phyloP scores from a whole-genome alignment of 2,329 filamentous ascomycete genomes.

The Talaromyces pinophilus region DNA sequence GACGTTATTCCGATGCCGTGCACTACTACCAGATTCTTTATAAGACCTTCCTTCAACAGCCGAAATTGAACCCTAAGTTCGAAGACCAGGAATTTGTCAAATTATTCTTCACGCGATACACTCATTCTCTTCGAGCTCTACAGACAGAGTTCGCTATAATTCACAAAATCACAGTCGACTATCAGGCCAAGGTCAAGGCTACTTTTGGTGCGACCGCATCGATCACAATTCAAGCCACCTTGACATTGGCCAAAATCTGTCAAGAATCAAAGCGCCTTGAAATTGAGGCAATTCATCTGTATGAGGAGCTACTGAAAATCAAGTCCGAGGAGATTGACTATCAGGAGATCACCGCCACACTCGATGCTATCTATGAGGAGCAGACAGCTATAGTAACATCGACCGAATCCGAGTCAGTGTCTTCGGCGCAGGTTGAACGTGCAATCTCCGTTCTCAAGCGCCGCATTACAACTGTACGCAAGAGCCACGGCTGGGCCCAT shows the following conservation, averaged over 20 bases:
- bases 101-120: slow-evolving; percentile 39
- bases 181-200: slow-evolving; percentile 37
- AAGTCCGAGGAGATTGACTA: slow-evolving; percentile 37
- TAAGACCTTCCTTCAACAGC: slow-evolving; percentile 39
- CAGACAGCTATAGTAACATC: slow-evolving; percentile 32
- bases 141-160: slow-evolving; percentile 35
- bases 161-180: slow-evolving; percentile 39
- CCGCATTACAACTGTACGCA: slow-evolving; percentile 34
- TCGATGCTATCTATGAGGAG: slow-evolving; percentile 44
- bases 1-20: slow-evolving; percentile 41
- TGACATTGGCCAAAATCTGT: slow-evolving; percentile 40
- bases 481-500: slow-evolving; percentile 43
- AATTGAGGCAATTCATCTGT: slow-evolving; percentile 38
- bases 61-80: slow-evolving; percentile 37
- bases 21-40: slow-evolving; percentile 39
- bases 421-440: slow-evolving; percentile 34
- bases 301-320: slow-evolving; percentile 40
- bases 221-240: slow-evolving; percentile 41
- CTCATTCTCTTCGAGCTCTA: slow-evolving; percentile 37
- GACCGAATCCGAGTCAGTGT: slow-evolving; percentile 29
- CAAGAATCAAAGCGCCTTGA: slow-evolving; percentile 42
- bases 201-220: slow-evolving; percentile 38
- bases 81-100: slow-evolving; percentile 38
- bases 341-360: slow-evolving; percentile 36
- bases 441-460: slow-evolving; percentile 36